Conservation (phyloP, 768 basidiomycete genomes). For the Saitozyma podzolica region DNA sequence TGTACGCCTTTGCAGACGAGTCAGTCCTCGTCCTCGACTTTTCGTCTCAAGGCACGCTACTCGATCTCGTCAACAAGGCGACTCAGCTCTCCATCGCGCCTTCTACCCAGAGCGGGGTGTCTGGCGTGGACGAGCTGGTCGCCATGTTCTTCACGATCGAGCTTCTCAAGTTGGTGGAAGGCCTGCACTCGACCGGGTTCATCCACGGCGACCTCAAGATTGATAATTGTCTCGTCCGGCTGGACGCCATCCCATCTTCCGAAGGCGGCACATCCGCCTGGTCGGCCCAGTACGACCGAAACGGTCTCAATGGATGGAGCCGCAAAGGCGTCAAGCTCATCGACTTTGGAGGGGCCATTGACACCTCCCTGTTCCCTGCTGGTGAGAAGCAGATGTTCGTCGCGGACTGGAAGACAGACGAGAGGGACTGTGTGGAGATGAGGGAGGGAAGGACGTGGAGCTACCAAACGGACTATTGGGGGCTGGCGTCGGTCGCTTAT, state of each 20-base stretch:
- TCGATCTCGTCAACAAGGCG: constrained; percentile 88
- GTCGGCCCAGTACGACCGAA: constrained; percentile 72
- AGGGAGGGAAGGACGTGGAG: constrained; percentile 83
- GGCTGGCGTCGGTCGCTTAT: constrained; percentile 89
- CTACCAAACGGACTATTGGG: constrained; percentile 93
- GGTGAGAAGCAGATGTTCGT: constrained; percentile 68
- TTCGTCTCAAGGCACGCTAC: constrained; percentile 85
- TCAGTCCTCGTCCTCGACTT: constrained; percentile 84
- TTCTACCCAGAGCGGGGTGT: constrained; percentile 18
- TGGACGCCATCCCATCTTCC: constrained; percentile 65
- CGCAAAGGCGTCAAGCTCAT: constrained; percentile 87
- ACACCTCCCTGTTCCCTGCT: constrained; percentile 74
- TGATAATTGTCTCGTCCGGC: constrained; percentile 93
- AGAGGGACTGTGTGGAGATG: constrained; percentile 88
- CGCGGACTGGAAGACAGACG: constrained; percentile 85
- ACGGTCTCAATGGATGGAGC: constrained; percentile 80
- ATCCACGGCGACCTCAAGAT: constrained; percentile 99
- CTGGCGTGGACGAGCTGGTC: constrained; percentile 78
- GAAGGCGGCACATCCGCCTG: constrained; percentile 70
- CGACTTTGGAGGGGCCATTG: constrained; percentile 95
- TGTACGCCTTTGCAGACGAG: constrained; percentile 86
- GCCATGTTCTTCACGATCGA: constrained; percentile 95
- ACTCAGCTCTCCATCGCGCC: constrained; percentile 67
- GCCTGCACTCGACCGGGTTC: constrained; percentile 76
- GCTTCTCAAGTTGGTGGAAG: constrained; percentile 76